phyloP scores from a whole-genome alignment of 257 asterid genomes.

The Nicotiana noctiflora region DNA sequence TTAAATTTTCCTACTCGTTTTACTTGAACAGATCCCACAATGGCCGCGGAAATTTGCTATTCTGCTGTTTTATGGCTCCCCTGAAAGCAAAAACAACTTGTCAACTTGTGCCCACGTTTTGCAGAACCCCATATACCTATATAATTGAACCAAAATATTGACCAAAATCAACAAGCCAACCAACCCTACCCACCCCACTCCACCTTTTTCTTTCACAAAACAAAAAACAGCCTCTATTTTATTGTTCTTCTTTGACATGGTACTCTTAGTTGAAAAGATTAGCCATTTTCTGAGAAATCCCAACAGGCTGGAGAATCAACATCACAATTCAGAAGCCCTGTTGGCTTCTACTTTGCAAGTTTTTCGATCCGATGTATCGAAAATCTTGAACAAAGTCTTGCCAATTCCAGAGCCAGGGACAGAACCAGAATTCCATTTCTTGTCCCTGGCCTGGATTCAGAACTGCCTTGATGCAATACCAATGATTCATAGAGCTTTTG shows the following conservation, averaged over 20 bases:
- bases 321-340: conserved; percentile 17
- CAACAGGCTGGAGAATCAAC: conserved; percentile 22
- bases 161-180: not conserved
- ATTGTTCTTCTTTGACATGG: conserved; percentile 24
- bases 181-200: not conserved
- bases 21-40: not conserved
- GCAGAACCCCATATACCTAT: not conserved
- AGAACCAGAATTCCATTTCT: conserved; percentile 1
- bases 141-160: not conserved
- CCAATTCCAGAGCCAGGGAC: conserved; percentile 21
- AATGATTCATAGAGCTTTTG: conserved; percentile 36
- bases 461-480: conserved; percentile 35
- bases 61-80: not conserved
- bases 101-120: not conserved
- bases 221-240: not conserved
- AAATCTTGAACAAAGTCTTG: conserved; percentile 22
- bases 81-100: not conserved
- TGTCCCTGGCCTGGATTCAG: conserved; percentile 24
- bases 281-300: conserved; percentile 29
- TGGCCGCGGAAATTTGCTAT: not conserved
- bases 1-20: not conserved
- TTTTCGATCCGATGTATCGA: conserved; percentile 37
- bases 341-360: conserved; percentile 23
- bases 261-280: conserved; percentile 31
- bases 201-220: not conserved